phyloP scores from a whole-genome alignment of 305 asterid species.

The Ilex paraguariensis region DNA sequence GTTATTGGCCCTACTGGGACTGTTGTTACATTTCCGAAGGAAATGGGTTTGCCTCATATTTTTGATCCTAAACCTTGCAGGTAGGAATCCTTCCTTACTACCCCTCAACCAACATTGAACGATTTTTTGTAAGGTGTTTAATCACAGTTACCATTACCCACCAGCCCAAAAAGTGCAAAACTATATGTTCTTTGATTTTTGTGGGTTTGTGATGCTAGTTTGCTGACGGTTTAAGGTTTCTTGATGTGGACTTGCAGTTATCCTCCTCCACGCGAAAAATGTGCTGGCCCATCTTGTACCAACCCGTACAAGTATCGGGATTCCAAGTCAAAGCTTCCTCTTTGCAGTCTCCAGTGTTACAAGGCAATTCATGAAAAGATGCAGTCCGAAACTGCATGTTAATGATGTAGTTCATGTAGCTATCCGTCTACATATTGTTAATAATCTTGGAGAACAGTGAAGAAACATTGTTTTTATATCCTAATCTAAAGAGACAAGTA shows the following conservation, averaged over 20 bases:
- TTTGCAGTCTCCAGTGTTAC: constrained; percentile 93
- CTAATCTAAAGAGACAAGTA: no score
- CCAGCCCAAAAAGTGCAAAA: neutral
- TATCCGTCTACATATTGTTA: neutral
- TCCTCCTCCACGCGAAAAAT: constrained; percentile 90
- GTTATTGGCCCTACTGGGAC: constrained; percentile 85
- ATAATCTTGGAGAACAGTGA: no score
- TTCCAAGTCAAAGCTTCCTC: constrained; percentile 87
- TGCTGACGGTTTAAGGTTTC: constrained; percentile 8
- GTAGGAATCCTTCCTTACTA: constrained; percentile 23
- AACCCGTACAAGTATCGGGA: constrained; percentile 88
- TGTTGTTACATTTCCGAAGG: constrained; percentile 70
- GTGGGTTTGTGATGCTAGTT: neutral
- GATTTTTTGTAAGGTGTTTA: neutral
- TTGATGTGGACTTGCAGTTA: constrained; percentile 49
- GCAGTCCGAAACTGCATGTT: constrained; percentile 38
- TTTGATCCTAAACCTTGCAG: constrained; percentile 52
- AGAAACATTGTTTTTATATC: no score
- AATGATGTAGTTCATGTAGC: constrained; percentile 14
- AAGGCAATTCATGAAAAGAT: constrained; percentile 57
- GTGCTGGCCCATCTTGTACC: constrained; percentile 79
- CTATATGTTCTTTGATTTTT: neutral
- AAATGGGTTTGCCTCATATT: constrained; percentile 74
- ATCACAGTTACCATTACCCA: no score
- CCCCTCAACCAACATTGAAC: neutral